phyloP scores from a whole-genome alignment of 805 yeast genomes.

The Torulaspora franciscae region DNA sequence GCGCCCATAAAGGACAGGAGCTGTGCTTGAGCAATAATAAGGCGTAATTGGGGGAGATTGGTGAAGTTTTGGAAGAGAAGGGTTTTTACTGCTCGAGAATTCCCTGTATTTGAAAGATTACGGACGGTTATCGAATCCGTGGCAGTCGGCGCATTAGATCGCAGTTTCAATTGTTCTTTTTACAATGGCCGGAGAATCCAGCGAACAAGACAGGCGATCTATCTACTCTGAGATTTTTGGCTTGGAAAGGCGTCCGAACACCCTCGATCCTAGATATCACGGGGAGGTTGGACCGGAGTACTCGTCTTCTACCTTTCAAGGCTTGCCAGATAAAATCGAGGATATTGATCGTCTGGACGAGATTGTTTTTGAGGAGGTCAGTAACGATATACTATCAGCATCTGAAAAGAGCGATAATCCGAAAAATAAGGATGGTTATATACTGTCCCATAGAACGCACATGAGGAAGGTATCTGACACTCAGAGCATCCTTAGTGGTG shows the following conservation, averaged over 20 bases:
- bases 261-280: conserved; percentile 11
- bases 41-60: neutral
- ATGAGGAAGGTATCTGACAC: conserved; percentile 32
- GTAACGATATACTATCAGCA: conserved; percentile 18
- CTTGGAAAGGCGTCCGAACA: conserved; percentile 24
- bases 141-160: neutral
- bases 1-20: neutral
- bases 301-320: conserved; percentile 1
- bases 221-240: conserved; percentile 31
- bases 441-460: conserved; percentile 22
- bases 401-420: conserved; percentile 7
- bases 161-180: neutral
- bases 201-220: conserved; percentile 16
- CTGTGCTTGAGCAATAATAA: neutral
- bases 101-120: neutral
- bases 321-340: conserved; percentile 24
- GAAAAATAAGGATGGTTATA: conserved; percentile 14
- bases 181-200: conserved; percentile 9
- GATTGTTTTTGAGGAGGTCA: conserved; percentile 20
- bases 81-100: neutral
- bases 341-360: conserved; percentile 21
- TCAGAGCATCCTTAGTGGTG: conserved; percentile 28
- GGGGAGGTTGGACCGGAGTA: conserved; percentile 1
- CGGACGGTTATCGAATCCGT: neutral
- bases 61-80: neutral